phyloP scores from a whole-genome alignment of 2,329 filamentous ascomycete species.

The Aspergillus ochraceus region DNA sequence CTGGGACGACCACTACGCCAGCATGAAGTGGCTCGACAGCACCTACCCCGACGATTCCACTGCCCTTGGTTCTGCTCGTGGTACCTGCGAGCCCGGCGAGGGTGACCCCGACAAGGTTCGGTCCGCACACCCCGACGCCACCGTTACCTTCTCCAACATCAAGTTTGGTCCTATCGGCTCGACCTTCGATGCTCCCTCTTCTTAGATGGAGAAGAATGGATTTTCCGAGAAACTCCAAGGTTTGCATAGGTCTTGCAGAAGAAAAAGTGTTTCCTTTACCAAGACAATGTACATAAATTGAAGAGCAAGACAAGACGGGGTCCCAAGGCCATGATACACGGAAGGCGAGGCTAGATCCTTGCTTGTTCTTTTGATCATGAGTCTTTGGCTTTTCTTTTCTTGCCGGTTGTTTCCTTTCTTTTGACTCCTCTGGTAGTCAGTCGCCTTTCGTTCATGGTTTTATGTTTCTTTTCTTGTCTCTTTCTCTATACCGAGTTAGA shows the following conservation, averaged over 20 bases:
- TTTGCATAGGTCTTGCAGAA: background rate
- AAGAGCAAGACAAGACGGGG: conserved; percentile 5
- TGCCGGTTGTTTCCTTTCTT: background rate
- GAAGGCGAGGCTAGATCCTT: background rate
- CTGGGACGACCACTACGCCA: conserved; percentile 65
- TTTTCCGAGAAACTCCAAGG: background rate
- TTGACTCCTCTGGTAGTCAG: background rate
- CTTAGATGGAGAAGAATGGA: background rate
- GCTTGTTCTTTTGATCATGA: background rate
- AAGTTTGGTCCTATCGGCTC: conserved; percentile 57
- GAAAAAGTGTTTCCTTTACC: background rate
- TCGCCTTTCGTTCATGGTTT: background rate
- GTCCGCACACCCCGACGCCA: conserved; percentile 45
- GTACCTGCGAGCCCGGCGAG: conserved; percentile 53
- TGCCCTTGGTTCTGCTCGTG: conserved; percentile 52
- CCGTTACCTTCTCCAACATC: conserved; percentile 61
- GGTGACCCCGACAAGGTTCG: conserved; percentile 56
- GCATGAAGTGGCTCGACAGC: conserved; percentile 75
- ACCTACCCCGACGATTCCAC: conserved; percentile 55
- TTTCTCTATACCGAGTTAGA: conserved; percentile 1
- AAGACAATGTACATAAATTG: conserved; percentile 3
- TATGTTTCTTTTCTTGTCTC: background rate
- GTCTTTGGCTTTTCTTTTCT: background rate
- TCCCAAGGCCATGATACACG: background rate
- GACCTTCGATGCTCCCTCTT: conserved; percentile 39